Conservation (phyloP, 2,329 filamentous ascomycete genomes). For the Paramyrothecium roridum region DNA sequence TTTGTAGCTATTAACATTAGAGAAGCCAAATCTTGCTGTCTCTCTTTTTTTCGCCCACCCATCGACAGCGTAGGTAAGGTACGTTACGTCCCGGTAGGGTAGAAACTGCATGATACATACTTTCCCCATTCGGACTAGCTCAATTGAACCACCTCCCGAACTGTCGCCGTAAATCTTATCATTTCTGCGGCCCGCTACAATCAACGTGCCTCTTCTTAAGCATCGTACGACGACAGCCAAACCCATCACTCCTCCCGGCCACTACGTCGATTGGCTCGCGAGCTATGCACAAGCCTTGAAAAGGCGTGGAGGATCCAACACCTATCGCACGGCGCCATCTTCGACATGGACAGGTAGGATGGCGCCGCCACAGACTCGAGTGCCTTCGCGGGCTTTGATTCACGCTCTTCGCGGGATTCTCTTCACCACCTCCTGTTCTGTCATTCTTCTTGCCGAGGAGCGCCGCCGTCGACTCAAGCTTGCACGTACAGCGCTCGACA, state of each 20-base stretch:
- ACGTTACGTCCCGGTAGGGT: no score
- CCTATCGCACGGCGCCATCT: neutral
- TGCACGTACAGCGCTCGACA: slow-evolving; percentile 46
- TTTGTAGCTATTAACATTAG: no score
- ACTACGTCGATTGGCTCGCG: no score
- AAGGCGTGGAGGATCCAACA: slow-evolving; percentile 2
- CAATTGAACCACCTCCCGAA: no score
- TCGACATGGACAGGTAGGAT: slow-evolving; percentile 32
- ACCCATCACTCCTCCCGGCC: no score
- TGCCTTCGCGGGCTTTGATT: slow-evolving; percentile 53
- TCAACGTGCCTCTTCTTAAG: slow-evolving; percentile 7
- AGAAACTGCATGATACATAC: no score
- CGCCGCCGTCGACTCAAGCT: slow-evolving; percentile 52
- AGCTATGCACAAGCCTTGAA: neutral
- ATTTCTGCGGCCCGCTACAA: no score
- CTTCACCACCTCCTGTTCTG: slow-evolving; percentile 55
- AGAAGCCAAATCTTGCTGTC: no score
- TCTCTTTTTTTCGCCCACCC: no score
- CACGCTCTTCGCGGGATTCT: slow-evolving; percentile 53
- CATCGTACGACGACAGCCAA: slow-evolving; percentile 16
- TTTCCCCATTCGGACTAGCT: no score
- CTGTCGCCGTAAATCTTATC: no score
- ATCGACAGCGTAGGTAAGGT: no score
- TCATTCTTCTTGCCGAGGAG: slow-evolving; percentile 53
- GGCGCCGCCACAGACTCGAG: slow-evolving; percentile 41